Conservation (phyloP, 192 early-diverging fungal species). For the Cladochytrium replicatum region DNA sequence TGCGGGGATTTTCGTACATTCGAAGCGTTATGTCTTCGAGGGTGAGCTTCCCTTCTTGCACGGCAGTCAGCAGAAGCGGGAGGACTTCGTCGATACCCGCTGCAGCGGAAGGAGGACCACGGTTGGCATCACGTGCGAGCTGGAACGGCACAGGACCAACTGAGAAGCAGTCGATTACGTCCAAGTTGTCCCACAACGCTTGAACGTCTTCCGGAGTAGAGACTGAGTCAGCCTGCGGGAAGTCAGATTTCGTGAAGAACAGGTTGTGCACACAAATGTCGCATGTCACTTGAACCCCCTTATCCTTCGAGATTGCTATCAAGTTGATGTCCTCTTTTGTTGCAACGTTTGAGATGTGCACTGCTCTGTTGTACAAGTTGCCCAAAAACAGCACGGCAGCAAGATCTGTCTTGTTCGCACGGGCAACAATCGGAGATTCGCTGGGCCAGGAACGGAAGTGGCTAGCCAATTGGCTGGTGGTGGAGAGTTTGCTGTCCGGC, state of each 20-base stretch:
- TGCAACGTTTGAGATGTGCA: constrained; percentile 82
- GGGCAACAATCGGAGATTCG: constrained; percentile 65
- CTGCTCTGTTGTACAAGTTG: constrained; percentile 65
- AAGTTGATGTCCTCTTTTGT: constrained; percentile 73
- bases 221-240: constrained; percentile 7
- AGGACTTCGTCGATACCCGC: constrained; percentile 59
- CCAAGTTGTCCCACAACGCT: constrained; percentile 72
- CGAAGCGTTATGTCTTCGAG: constrained; percentile 65
- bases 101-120: constrained; percentile 19
- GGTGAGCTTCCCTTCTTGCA: constrained; percentile 64
- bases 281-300: constrained; percentile 80
- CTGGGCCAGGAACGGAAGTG: constrained; percentile 76
- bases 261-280: constrained; percentile 85
- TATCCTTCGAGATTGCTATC: constrained; percentile 75
- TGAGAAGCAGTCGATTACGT: constrained; percentile 85
- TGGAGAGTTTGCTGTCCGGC: constrained; percentile 34
- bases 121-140: constrained; percentile 44
- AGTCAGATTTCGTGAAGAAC: constrained; percentile 53
- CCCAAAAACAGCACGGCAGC: constrained; percentile 82
- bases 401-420: constrained; percentile 79
- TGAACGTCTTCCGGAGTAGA: constrained; percentile 46
- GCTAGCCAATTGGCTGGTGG: constrained; percentile 53
- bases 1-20: constrained; percentile 74
- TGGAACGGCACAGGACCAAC: constrained; percentile 68
- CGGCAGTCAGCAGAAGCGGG: constrained; percentile 73